These are phyloP conservation scores for Tephrocybe sp. DNA, from an alignment of 768 basidiomycete species.

Conservation along the genomic window DNA sequence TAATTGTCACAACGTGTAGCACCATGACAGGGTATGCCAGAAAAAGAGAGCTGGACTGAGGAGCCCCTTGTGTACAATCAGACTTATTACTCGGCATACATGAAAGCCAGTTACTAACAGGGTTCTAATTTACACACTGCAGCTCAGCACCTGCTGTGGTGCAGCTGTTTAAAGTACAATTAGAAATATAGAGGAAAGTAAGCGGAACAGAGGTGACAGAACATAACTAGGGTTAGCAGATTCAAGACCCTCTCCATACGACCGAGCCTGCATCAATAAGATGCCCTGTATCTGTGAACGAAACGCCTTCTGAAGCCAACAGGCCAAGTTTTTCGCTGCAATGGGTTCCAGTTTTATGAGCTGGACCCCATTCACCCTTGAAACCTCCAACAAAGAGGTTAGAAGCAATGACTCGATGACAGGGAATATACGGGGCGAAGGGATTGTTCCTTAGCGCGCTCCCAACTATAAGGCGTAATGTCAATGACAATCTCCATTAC, in stretches of 20 bases:
- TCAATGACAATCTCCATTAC: neutral
- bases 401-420: constrained; percentile 67
- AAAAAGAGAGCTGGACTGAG: too few relatives aligned
- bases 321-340: constrained; percentile 47
- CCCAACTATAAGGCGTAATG: constrained; percentile 44
- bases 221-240: neutral
- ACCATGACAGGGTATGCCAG: neutral
- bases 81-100: too few relatives aligned
- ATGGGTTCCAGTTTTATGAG: constrained; percentile 37
- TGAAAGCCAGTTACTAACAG: too few relatives aligned
- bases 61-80: too few relatives aligned
- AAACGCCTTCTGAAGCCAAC: constrained; percentile 51
- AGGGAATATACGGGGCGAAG: constrained; percentile 65
- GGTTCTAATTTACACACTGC: too few relatives aligned
- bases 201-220: too few relatives aligned
- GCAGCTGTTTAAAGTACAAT: neutral
- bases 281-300: constrained; percentile 43
- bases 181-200: too few relatives aligned
- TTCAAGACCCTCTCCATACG: constrained; percentile 21
- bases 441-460: constrained; percentile 62
- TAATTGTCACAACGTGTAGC: neutral
- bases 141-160: too few relatives aligned
- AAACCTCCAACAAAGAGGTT: constrained; percentile 62
- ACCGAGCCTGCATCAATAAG: constrained; percentile 21
- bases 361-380: constrained; percentile 55